Evolutionary conservation across 2,329 filamentous ascomycete species (phyloP).

Genomic region (Incumbomyces lentus): DNA sequence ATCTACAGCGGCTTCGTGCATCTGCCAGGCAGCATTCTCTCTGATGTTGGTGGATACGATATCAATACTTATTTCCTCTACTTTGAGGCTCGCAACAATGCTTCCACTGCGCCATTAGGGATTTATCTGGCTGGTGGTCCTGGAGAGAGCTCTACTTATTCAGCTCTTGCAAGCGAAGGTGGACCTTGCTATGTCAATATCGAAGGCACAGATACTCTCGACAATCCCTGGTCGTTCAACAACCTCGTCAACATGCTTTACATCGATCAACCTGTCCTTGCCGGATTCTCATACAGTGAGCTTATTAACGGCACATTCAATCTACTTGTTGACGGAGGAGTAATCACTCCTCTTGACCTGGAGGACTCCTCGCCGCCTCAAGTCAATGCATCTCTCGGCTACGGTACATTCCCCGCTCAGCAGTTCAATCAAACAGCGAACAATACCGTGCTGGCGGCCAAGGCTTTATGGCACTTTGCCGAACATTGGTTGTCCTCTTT

Average conservation of each 20-base stretch:
- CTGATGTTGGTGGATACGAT: slow-evolving; percentile 35
- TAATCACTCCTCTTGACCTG: slow-evolving; percentile 17
- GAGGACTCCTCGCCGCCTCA: slow-evolving; percentile 19
- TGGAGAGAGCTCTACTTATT: slow-evolving; percentile 46
- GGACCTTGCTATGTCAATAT: slow-evolving; percentile 44
- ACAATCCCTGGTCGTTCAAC: slow-evolving; percentile 54
- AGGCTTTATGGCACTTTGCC: slow-evolving; percentile 44
- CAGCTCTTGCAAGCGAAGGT: slow-evolving; percentile 41
- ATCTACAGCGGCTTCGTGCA: slow-evolving; percentile 51
- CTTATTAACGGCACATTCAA: slow-evolving; percentile 30
- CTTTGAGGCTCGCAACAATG: slow-evolving; percentile 46
- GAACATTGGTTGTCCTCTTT: slow-evolving; percentile 50
- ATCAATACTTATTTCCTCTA: slow-evolving; percentile 60
- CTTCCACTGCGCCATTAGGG: slow-evolving; percentile 45
- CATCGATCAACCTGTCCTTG: slow-evolving; percentile 54
- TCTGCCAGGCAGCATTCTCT: slow-evolving; percentile 39
- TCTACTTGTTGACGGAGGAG: slow-evolving; percentile 1
- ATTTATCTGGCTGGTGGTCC: slow-evolving; percentile 56
- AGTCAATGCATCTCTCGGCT: slow-evolving; percentile 42
- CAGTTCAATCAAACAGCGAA: slow-evolving; percentile 26
- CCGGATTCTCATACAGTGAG: slow-evolving; percentile 47
- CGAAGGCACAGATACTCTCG: slow-evolving; percentile 40
- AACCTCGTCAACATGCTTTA: slow-evolving; percentile 58
- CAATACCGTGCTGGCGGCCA: slow-evolving; percentile 35
- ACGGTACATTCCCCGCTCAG: slow-evolving; percentile 43